These are phyloP conservation scores for Paramecium tetraurelia DNA, from an alignment of 73 alveolate species.

Conservation along the genomic window DNA sequence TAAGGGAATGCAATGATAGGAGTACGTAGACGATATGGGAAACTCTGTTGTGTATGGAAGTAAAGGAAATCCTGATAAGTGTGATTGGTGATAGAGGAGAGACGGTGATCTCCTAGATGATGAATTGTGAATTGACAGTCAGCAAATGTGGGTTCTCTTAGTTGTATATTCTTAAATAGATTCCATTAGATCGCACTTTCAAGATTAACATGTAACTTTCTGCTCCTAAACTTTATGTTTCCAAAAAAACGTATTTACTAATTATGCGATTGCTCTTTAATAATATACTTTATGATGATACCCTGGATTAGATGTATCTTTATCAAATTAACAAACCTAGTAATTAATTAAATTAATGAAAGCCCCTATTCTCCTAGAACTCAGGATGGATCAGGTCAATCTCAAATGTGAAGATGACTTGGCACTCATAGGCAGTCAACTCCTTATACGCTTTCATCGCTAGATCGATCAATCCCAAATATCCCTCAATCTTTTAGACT, in stretches of 20 bases:
- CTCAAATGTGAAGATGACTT: neutral
- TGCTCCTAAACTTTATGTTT: neutral
- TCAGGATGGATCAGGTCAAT: neutral
- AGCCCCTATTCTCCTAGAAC: constrained; percentile 25
- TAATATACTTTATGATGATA: constrained; percentile 30
- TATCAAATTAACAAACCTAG: neutral
- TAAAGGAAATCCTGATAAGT: neutral
- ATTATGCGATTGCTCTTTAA: neutral
- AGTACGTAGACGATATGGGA: neutral
- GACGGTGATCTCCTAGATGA: neutral
- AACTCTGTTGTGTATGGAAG: neutral
- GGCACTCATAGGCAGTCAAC: neutral
- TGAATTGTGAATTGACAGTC: neutral
- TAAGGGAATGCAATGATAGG: neutral
- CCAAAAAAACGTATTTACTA: neutral
- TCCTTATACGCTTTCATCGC: neutral
- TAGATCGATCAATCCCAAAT: neutral
- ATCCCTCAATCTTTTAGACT: neutral
- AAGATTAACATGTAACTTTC: neutral
- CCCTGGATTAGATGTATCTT: neutral
- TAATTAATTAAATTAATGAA: neutral
- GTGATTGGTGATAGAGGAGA: neutral
- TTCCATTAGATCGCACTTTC: neutral
- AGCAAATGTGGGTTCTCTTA: neutral
- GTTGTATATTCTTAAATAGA: neutral